A percentile compares a stretch with the other conserved stretches of the same genome.
phyloP scores from a whole-genome alignment of 345 rosid species.

The Lenwebbia sp. region DNA sequence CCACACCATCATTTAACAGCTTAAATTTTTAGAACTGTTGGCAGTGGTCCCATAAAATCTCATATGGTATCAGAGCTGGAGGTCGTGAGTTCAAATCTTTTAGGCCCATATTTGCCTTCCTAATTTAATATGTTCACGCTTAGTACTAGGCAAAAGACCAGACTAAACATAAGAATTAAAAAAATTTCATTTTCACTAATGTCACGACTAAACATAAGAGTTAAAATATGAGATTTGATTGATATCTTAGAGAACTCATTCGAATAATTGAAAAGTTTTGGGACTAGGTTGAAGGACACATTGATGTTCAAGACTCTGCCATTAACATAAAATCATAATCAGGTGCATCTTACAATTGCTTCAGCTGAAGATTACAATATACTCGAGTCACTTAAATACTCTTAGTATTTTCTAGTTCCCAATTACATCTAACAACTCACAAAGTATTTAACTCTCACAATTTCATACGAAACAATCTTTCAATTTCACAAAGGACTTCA shows the following conservation, averaged over 20 bases:
- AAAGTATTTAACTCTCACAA: background rate
- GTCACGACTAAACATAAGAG: background rate
- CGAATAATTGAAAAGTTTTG: background rate
- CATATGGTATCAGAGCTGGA: too few relatives aligned
- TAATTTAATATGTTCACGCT: too few relatives aligned
- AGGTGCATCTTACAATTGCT: background rate
- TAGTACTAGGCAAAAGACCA: too few relatives aligned
- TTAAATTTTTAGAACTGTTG: too few relatives aligned
- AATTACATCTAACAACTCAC: background rate
- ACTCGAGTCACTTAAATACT: background rate
- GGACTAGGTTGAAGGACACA: background rate
- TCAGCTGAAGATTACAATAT: background rate
- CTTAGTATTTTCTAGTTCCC: background rate
- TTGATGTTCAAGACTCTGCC: background rate
- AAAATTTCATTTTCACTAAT: background rate
- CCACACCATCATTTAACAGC: too few relatives aligned
- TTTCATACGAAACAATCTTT: background rate
- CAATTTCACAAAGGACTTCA: background rate
- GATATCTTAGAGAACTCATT: background rate
- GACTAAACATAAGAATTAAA: too few relatives aligned
- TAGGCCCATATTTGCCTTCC: too few relatives aligned
- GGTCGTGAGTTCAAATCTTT: too few relatives aligned
- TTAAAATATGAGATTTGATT: background rate
- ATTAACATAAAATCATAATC: background rate
- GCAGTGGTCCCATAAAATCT: too few relatives aligned